Evolutionary conservation across 1,139 yeast species (phyloP).

Genomic region (Pneumocystis sp.): DNA sequence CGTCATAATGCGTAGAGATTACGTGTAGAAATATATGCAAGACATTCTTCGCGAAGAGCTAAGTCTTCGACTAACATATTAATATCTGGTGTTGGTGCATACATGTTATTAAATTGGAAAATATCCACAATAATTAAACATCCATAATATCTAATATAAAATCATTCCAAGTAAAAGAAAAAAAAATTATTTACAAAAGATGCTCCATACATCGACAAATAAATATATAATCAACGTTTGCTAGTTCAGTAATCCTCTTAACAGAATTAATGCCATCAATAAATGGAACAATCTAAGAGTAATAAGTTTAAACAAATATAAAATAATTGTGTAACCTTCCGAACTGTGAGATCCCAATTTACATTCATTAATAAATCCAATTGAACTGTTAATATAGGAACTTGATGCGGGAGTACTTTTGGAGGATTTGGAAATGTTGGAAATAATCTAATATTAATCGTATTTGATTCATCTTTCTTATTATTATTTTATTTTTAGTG

Average conservation of each 20-base stretch:
- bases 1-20: background rate
- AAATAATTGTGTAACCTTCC: constrained; percentile 28
- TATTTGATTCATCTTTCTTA: constrained; percentile 53
- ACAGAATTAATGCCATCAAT: constrained; percentile 83
- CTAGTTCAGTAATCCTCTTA: constrained; percentile 56
- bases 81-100: constrained; percentile 75
- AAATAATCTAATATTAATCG: constrained; percentile 80
- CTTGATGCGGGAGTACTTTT: constrained; percentile 54
- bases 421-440: constrained; percentile 81
- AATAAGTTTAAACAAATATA: background rate
- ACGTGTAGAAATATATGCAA: constrained; percentile 42
- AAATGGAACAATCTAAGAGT: constrained; percentile 44
- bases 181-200: constrained; percentile 30
- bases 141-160: constrained; percentile 41
- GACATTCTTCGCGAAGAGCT: constrained; percentile 70
- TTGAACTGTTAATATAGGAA: constrained; percentile 67
- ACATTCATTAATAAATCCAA: constrained; percentile 54
- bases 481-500: background rate
- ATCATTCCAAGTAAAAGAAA: background rate
- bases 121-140: constrained; percentile 72
- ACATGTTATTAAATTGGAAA: constrained; percentile 75
- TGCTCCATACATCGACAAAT: constrained; percentile 85
- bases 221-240: constrained; percentile 64
- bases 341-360: constrained; percentile 96
- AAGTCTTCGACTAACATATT: constrained; percentile 50